Evolutionary conservation across 495 filamentous ascomycete species (phyloP).

Genomic region (Lasiosphaeria miniovina): DNA sequence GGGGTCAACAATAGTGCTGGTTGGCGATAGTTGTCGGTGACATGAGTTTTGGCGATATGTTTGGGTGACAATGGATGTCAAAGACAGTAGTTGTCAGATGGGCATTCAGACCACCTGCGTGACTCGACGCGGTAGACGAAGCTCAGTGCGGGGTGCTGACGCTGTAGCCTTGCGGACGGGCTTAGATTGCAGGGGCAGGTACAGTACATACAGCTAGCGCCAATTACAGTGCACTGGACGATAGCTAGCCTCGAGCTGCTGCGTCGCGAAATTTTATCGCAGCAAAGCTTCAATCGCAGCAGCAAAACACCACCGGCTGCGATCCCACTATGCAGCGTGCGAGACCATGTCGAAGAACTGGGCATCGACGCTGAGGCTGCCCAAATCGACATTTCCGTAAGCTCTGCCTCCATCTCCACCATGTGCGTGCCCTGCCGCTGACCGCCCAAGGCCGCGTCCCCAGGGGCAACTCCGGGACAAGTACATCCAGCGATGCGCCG

Average conservation of each 20-base stretch:
- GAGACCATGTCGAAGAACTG: slow-evolving; percentile 48
- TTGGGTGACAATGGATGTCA: no score
- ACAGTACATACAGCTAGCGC: no score
- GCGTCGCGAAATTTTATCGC: slow-evolving; percentile 15
- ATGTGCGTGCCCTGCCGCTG: neutral
- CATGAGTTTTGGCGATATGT: neutral
- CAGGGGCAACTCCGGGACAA: slow-evolving; percentile 44
- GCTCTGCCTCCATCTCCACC: slow-evolving; percentile 9
- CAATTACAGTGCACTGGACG: neutral
- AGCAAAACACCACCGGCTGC: neutral
- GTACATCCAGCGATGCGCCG: slow-evolving; percentile 76
- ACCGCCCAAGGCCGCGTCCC: slow-evolving; percentile 42
- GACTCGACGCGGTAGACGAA: no score
- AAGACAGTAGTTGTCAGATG: no score
- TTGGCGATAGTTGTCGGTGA: neutral
- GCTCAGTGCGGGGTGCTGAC: no score
- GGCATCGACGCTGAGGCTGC: slow-evolving; percentile 47
- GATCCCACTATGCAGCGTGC: slow-evolving; percentile 17
- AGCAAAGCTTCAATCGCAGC: neutral
- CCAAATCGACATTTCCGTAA: slow-evolving; percentile 49
- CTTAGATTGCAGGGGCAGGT: no score
- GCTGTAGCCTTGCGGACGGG: no score
- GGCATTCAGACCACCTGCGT: no score
- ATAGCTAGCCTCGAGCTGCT: slow-evolving; percentile 8
- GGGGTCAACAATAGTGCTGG: neutral